A percentile compares a stretch with the other conserved stretches of the same genome.
phyloP scores from a whole-genome alignment of 2,329 filamentous ascomycete species.

The Penicillium psychrosexuale region DNA sequence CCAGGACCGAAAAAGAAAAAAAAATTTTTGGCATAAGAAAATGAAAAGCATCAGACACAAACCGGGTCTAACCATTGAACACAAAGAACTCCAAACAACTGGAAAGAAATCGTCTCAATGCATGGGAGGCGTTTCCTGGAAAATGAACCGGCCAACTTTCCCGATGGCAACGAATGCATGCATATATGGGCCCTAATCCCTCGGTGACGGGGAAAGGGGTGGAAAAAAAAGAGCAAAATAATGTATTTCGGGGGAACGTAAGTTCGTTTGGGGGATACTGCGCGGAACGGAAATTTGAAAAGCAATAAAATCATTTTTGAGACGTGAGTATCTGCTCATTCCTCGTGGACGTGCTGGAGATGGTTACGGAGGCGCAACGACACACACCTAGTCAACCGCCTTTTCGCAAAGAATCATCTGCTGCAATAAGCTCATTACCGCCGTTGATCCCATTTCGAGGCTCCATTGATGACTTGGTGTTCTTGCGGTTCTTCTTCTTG shows the following conservation, averaged over 20 bases:
- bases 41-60: slow-evolving; percentile 8
- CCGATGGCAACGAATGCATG: slow-evolving; percentile 10
- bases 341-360: background rate
- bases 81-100: slow-evolving; percentile 19
- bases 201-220: background rate
- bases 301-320: background rate
- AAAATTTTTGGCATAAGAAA: slow-evolving; percentile 16
- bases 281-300: background rate
- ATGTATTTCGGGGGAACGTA: slow-evolving; percentile 5
- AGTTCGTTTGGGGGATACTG: background rate
- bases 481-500: slow-evolving; percentile 44
- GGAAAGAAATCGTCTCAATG: slow-evolving; percentile 9
- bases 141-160: slow-evolving; percentile 8
- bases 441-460: slow-evolving; percentile 26
- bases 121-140: slow-evolving; percentile 5
- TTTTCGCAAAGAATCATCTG: slow-evolving; percentile 46
- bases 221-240: slow-evolving; percentile 2
- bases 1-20: slow-evolving; percentile 17
- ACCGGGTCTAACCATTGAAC: slow-evolving; percentile 16
- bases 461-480: slow-evolving; percentile 35
- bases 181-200: slow-evolving; percentile 10
- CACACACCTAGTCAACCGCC: slow-evolving; percentile 37
- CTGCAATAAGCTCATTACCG: slow-evolving; percentile 40
- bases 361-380: background rate
- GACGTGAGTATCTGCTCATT: background rate